Base-by-base conservation (phyloP, 345 rosid genomes). In the Hypericum perforatum region DNA sequence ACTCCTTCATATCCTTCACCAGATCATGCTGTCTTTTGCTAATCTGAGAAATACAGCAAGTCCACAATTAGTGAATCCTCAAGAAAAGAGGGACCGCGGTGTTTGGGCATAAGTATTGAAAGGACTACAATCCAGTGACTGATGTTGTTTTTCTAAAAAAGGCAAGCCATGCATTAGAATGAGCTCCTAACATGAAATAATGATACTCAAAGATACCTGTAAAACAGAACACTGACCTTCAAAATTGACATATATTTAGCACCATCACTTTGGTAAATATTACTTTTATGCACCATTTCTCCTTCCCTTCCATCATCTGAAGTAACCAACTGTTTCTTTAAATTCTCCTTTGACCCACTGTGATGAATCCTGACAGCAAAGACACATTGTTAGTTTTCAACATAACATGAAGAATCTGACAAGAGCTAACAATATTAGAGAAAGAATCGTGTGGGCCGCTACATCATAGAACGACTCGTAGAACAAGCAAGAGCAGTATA, bases 1-100 rank as follows among this genome's bases (percentile, higher is more conserved):
- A 74, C 59, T 78, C 81, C 70, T 88, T 85, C 95, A 88, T 80
- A 65, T 69, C 76, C 81, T 82, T 88, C 52, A 90, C 86, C 73
- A 83, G 77, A 68, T 82, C 76, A 68, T 78, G 89, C 70, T 88
- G 98, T 76, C 77, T 85, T 88, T 84, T 92, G 81, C 94, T 92
- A 71, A 92, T 84, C 98, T 92, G 76, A 45, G 67, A 79, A 45
- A 70, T 54, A 62, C 9, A 54, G 45, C 45, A 58, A 29, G 15
- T 63, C 57, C 29, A 41, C 45, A 50, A 54, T 67, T 43, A 67
- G 48, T 59, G 59, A 66, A 58, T 57, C 41, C 57, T 60, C 37
- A 44, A 56, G 52, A 62, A 54, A 61, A 52, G n/a, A n/a, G n/a
- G n/a, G n/a, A n/a, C n/a, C n/a, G n/a, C n/a, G n/a, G n/a, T n/a